These are phyloP conservation scores for Torulaspora globosa DNA, from an alignment of 1,139 yeast species.

Conservation along the genomic window DNA sequence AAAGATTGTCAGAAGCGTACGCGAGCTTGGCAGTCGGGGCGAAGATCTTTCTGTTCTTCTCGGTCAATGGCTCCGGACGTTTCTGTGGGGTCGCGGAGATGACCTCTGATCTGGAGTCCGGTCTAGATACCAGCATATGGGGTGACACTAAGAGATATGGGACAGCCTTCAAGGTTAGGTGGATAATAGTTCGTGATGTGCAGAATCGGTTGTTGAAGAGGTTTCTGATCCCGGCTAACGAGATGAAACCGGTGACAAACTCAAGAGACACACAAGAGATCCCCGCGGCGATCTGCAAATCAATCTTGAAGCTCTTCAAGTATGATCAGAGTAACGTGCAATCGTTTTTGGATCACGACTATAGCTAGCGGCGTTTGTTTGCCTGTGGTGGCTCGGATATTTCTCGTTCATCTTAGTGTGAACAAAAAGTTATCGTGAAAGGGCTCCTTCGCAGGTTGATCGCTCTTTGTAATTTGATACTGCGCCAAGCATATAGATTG, in stretches of 20 bases:
- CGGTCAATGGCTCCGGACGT: conserved; percentile 56
- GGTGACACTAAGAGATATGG: conserved; percentile 47
- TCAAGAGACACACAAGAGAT: conserved; percentile 60
- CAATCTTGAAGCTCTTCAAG: conserved; percentile 46
- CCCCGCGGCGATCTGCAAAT: conserved; percentile 42
- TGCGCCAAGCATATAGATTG: neutral
- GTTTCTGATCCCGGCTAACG: conserved; percentile 45
- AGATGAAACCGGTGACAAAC: conserved; percentile 50
- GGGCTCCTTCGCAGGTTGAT: neutral
- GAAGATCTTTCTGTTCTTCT: conserved; percentile 48
- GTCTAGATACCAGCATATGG: conserved; percentile 47
- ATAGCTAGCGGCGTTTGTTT: conserved; percentile 5
- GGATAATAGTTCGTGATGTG: conserved; percentile 51
- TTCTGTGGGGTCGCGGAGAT: conserved; percentile 64
- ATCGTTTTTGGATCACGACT: conserved; percentile 21
- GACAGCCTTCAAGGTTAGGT: conserved; percentile 50
- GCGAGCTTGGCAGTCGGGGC: conserved; percentile 24
- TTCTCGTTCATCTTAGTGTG: conserved; percentile 36
- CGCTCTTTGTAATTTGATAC: conserved; percentile 5
- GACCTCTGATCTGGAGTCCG: conserved; percentile 41
- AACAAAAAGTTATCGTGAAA: conserved; percentile 3
- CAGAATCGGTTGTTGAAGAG: conserved; percentile 47
- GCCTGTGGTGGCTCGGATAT: conserved; percentile 19
- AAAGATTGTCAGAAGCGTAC: conserved; percentile 45
- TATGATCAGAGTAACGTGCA: conserved; percentile 15